phyloP scores from a whole-genome alignment of 345 rosid genomes.

The Kernera saxatilis region DNA sequence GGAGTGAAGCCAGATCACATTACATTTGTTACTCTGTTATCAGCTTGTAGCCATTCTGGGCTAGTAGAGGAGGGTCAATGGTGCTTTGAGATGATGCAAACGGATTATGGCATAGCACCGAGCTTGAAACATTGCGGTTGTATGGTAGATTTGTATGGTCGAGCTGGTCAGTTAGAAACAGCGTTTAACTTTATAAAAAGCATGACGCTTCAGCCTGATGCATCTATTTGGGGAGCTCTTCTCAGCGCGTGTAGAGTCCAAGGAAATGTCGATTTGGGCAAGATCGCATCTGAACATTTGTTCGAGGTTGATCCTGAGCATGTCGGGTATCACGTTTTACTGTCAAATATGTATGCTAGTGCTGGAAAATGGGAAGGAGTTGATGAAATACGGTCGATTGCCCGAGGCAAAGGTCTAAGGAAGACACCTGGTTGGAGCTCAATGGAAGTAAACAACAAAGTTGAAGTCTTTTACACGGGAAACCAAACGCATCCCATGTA shows the following conservation, averaged over 20 bases:
- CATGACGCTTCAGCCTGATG: constrained; percentile 51
- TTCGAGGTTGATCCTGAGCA: constrained; percentile 45
- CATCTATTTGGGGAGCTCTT: constrained; percentile 59
- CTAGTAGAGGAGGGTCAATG: constrained; percentile 43
- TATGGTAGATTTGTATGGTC: constrained; percentile 59
- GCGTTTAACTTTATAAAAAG: constrained; percentile 39
- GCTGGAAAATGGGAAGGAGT: constrained; percentile 54
- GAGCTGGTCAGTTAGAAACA: constrained; percentile 46
- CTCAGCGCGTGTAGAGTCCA: constrained; percentile 51
- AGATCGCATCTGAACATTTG: constrained; percentile 39
- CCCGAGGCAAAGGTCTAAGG: constrained; percentile 42
- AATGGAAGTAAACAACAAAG: constrained; percentile 37
- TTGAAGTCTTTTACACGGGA: constrained; percentile 51
- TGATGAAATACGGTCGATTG: constrained; percentile 40
- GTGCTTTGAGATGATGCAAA: constrained; percentile 47
- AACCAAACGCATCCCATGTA: constrained; percentile 40
- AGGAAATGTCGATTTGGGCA: constrained; percentile 40
- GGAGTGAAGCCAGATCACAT: constrained; percentile 50
- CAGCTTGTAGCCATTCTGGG: constrained; percentile 65
- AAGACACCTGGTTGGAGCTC: constrained; percentile 68
- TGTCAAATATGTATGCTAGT: constrained; percentile 53
- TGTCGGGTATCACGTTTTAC: constrained; percentile 51
- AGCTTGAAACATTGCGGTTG: constrained; percentile 55
- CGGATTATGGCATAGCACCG: constrained; percentile 36
- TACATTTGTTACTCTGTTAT: constrained; percentile 47